Conservation (phyloP, 495 filamentous ascomycete genomes). For the Tuber calosporum region DNA sequence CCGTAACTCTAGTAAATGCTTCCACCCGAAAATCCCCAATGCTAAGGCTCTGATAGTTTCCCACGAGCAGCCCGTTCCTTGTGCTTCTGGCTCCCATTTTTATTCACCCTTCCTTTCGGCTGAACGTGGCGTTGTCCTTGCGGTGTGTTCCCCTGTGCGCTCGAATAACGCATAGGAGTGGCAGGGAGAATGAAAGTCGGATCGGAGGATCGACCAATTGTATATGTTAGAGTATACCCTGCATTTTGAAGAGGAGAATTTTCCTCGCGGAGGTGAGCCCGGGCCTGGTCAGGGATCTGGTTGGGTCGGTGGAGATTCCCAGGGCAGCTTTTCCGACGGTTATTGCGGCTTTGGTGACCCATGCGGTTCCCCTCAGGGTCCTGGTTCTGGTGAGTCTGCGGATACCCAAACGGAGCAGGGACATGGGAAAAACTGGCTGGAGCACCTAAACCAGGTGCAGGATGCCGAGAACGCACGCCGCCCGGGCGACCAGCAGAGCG, state of each 20-base stretch:
- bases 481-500: not conserved
- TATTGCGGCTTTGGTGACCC: not conserved
- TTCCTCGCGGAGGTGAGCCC: not conserved
- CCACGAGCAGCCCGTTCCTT: not conserved
- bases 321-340: not conserved
- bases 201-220: not conserved
- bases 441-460: not conserved
- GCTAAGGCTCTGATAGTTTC: too few species aligned
- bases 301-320: not conserved
- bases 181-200: not conserved
- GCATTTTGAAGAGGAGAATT: not conserved
- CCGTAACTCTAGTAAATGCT: not conserved
- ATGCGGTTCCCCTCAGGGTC: not conserved
- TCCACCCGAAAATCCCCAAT: not conserved
- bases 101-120: not conserved
- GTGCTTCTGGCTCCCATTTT: not conserved
- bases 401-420: not conserved
- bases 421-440: not conserved
- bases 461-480: not conserved
- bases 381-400: not conserved
- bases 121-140: not conserved
- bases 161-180: not conserved
- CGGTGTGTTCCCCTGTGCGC: not conserved
- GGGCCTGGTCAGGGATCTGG: not conserved
- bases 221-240: fast-evolving